Percentiles rank a stretch among this genome's conserved stretches.
Conservation (phyloP, 139 green algal genomes). For the Mychonastes homosphaera region DNA sequence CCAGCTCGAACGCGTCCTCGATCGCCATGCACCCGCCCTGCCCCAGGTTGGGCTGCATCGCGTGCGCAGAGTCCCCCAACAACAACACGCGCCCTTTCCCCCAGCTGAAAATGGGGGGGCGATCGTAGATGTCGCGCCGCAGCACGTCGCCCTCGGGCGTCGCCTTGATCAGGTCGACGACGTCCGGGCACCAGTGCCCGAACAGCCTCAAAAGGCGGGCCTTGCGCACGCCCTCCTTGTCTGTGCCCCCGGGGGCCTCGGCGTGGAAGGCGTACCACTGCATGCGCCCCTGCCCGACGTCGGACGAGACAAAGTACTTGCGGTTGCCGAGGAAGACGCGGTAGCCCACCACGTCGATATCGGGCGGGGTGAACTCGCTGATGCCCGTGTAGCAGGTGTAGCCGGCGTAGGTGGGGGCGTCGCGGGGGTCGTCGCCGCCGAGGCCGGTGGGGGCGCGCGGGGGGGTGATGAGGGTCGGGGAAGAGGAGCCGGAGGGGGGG, state of each 20-base stretch:
- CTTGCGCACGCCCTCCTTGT: slow-evolving; percentile 52
- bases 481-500: background rate
- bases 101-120: slow-evolving; percentile 68
- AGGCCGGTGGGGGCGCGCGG: too few species aligned
- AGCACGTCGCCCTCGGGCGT: slow-evolving; percentile 88
- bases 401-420: slow-evolving; percentile 58
- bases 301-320: slow-evolving; percentile 95
- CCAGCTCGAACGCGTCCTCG: slow-evolving; percentile 76
- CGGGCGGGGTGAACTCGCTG: slow-evolving; percentile 76
- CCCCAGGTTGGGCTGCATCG: slow-evolving; percentile 98
- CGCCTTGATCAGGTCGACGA: slow-evolving; percentile 71
- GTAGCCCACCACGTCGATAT: slow-evolving; percentile 82
- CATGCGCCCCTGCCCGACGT: slow-evolving; percentile 94
- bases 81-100: slow-evolving; percentile 70
- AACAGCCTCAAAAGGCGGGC: slow-evolving; percentile 80
- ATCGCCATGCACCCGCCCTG: slow-evolving; percentile 94
- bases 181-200: slow-evolving; percentile 63
- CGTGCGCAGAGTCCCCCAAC: slow-evolving; percentile 87
- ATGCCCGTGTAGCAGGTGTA: slow-evolving; percentile 95
- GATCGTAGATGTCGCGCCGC: slow-evolving; percentile 90
- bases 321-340: slow-evolving; percentile 92
- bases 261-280: slow-evolving; percentile 98
- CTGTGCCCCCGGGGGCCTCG: slow-evolving; percentile 57
- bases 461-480: background rate
- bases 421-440: too few species aligned